phyloP scores from a whole-genome alignment of 306 rosid genomes.

The Clitoria ternatea region DNA sequence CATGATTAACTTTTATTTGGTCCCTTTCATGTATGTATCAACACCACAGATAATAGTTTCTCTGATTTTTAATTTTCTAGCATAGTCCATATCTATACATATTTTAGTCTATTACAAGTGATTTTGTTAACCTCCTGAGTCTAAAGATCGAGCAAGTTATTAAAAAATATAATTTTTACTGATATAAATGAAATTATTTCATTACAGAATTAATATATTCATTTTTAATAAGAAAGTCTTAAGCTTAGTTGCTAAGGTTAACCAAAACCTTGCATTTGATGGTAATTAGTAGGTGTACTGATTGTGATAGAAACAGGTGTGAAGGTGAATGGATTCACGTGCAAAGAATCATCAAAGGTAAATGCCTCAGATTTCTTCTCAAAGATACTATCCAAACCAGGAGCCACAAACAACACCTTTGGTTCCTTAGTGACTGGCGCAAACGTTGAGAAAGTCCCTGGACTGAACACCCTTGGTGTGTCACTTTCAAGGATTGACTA shows the following conservation, averaged over 20 bases:
- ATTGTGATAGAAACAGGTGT: constrained; percentile 37
- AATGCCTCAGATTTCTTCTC: constrained; percentile 68
- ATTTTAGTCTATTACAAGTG: no score
- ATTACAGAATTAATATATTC: no score
- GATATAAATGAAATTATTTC: no score
- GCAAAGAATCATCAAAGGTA: constrained; percentile 52
- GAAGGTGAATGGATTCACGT: constrained; percentile 69
- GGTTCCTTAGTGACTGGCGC: constrained; percentile 69
- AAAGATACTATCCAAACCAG: constrained; percentile 50
- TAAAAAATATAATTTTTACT: no score
- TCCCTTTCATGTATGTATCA: neutral
- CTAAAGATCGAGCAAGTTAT: no score
- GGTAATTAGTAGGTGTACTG: neutral
- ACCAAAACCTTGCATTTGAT: no score
- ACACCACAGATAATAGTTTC: neutral
- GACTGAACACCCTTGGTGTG: constrained; percentile 88
- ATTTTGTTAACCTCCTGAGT: no score
- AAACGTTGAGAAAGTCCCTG: constrained; percentile 65
- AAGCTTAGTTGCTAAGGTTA: no score
- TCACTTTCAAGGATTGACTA: constrained; percentile 83
- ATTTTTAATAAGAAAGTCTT: no score
- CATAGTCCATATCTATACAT: neutral
- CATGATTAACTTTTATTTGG: constrained; percentile 12
- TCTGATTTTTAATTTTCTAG: neutral
- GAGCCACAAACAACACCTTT: constrained; percentile 61